These are phyloP conservation scores for Thalassiosira sp. DNA, from an alignment of 352 stramenopile species.

Conservation along the genomic window DNA sequence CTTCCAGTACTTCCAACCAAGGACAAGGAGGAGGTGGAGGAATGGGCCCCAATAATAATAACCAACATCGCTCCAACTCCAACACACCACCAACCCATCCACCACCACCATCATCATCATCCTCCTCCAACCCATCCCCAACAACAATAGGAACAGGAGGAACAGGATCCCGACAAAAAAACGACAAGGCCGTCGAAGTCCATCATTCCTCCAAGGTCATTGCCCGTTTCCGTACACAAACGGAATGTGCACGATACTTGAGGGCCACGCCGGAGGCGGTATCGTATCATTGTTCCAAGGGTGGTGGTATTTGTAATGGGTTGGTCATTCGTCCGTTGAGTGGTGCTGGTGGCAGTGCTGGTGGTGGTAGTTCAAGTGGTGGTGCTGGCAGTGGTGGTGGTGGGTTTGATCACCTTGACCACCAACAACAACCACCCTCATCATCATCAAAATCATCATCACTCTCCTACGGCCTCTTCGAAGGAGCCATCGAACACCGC, in stretches of 20 bases:
- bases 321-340: constrained; percentile 22
- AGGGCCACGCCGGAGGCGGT: constrained; percentile 46
- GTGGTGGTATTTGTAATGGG: constrained; percentile 43
- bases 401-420: too few relatives aligned
- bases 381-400: background rate
- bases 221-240: constrained; percentile 45
- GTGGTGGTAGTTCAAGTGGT: too few relatives aligned
- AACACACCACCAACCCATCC: background rate
- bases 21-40: too few relatives aligned
- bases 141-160: background rate
- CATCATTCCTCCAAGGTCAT: constrained; percentile 20
- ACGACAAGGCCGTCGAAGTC: constrained; percentile 44
- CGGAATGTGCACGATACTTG: constrained; percentile 39
- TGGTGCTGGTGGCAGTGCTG: background rate
- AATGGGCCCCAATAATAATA: too few relatives aligned
- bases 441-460: too few relatives aligned
- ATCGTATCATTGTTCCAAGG: constrained; percentile 47
- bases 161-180: constrained; percentile 44
- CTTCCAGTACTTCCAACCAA: too few relatives aligned
- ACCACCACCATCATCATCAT: background rate
- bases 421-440: too few relatives aligned
- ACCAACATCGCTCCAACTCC: too few relatives aligned
- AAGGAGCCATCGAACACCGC: constrained; percentile 19
- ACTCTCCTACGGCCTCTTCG: constrained; percentile 34
- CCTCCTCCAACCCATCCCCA: background rate